Evolutionary conservation across 2,329 filamentous ascomycete genomes (phyloP), one percentile per base, ranked within the genome.

Genomic region (Berkeleyomyces rouxiae): DNA sequence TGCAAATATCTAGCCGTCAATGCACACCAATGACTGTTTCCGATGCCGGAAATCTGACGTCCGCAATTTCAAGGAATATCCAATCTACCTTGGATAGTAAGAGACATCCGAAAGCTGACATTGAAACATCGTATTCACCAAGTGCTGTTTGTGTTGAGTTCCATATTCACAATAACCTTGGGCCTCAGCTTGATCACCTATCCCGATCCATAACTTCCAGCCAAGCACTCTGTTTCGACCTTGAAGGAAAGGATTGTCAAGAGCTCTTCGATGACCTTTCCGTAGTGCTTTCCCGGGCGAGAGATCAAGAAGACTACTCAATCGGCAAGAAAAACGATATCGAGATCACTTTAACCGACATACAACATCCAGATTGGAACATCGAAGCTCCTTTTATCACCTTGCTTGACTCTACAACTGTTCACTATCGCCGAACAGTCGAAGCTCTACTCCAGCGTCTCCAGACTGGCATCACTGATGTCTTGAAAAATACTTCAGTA

Each of bases 371-470:
- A 7, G 72, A 73, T 3, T 81, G 79, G 78, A 71, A 72, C 6
- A 67, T 77, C 16, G 74, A 74, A 6, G 72, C 78, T n/a, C 76
- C 79, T 3, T 70, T 78, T 9, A 69, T 73, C 43, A 75, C 81
- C 63, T 71, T 71, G 6, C 69, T 80, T 4, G 75, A 75, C 60
- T 69, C 76, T 1, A 70, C 72, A 2, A 70, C 71, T 2, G 76
- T 74, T 3, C 73, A 77, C 66, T 75, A 74, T 36, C 74, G 76
- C 36, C 72, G 74, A 65, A 77, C 71, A 42, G 72, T 78, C 47
- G 74, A 78, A 64, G 77, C 78, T 7, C 73, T 80, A 4, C 69
- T 81, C 37, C 77, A 80, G 62, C 74, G 79, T 44, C 70, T 81
- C 23, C 77, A 80, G 66, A 76, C 77, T 1, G 77, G 79, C 3